phyloP scores from a whole-genome alignment of 495 filamentous ascomycete genomes.

The Penicillium canariense region DNA sequence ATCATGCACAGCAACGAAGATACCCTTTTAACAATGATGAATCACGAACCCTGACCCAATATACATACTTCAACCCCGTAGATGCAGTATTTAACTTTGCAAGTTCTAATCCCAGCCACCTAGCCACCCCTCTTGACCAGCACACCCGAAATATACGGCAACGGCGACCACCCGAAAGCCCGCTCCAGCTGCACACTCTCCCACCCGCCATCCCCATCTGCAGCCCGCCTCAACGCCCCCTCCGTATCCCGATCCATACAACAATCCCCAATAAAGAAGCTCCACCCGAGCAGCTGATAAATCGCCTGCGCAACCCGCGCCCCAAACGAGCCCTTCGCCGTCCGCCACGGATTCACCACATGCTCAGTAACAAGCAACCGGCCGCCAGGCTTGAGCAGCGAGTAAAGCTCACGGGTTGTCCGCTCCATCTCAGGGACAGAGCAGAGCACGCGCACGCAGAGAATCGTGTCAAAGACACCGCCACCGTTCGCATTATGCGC shows the following conservation, averaged over 20 bases:
- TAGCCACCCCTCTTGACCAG: slow-evolving; percentile 45
- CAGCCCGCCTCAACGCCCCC: slow-evolving; percentile 45
- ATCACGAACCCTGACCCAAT: neutral
- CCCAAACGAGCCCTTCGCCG: slow-evolving; percentile 46
- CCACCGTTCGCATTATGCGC: slow-evolving; percentile 27
- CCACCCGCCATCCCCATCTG: slow-evolving; percentile 52
- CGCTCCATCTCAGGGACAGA: slow-evolving; percentile 61
- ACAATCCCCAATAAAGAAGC: slow-evolving; percentile 59
- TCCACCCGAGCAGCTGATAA: slow-evolving; percentile 36
- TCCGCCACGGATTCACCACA: slow-evolving; percentile 51
- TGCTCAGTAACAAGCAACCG: slow-evolving; percentile 71
- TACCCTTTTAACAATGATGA: slow-evolving; percentile 18
- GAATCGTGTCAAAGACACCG: slow-evolving; percentile 59
- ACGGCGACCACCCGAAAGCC: slow-evolving; percentile 43
- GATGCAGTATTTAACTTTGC: neutral
- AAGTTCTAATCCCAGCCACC: neutral
- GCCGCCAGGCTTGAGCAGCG: slow-evolving; percentile 63
- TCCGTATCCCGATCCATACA: slow-evolving; percentile 56
- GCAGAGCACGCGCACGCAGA: slow-evolving; percentile 70
- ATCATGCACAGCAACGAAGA: slow-evolving; percentile 7
- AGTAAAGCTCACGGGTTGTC: slow-evolving; percentile 58
- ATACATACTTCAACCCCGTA: neutral
- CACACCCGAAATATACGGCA: slow-evolving; percentile 57
- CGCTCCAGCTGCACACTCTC: slow-evolving; percentile 49
- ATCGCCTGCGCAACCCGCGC: slow-evolving; percentile 44